Evolutionary conservation across 148 eudicot genomes (phyloP).

Genomic region (Silene conica): DNA sequence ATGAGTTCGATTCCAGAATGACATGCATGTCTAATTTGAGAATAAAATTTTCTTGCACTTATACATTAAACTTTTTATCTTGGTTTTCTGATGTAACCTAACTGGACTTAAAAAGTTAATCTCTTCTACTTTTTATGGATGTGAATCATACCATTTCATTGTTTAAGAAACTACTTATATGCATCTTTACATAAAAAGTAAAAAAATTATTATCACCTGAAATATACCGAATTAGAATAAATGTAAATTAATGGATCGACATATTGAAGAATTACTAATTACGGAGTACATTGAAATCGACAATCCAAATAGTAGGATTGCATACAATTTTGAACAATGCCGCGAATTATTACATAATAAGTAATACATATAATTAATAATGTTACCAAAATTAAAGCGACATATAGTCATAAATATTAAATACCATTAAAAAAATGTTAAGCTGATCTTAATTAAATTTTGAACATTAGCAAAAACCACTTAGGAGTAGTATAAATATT

Average conservation of each 20-base stretch:
- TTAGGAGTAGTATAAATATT: neutral
- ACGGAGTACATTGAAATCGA: neutral
- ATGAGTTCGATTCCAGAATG: neutral
- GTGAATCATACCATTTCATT: no score
- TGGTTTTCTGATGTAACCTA: no score
- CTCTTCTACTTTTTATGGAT: no score
- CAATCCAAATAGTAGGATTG: neutral
- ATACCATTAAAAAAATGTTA: neutral
- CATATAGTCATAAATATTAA: neutral
- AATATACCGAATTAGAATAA: no score
- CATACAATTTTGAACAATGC: slow-evolving; percentile 2
- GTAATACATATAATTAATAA: neutral
- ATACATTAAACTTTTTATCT: no score
- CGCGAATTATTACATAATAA: slow-evolving; percentile 1
- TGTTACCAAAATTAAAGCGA: slow-evolving; percentile 1
- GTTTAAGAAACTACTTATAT: no score
- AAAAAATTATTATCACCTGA: no score
- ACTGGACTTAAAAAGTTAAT: no score
- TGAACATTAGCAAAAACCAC: no score
- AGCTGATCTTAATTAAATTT: neutral
- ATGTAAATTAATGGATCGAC: no score
- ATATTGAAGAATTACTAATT: neutral
- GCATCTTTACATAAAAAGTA: no score
- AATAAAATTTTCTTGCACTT: no score
- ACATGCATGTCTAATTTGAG: neutral